These are phyloP conservation scores for Venturia effusa DNA, from an alignment of 2,329 filamentous ascomycete genomes.

Conservation along the genomic window DNA sequence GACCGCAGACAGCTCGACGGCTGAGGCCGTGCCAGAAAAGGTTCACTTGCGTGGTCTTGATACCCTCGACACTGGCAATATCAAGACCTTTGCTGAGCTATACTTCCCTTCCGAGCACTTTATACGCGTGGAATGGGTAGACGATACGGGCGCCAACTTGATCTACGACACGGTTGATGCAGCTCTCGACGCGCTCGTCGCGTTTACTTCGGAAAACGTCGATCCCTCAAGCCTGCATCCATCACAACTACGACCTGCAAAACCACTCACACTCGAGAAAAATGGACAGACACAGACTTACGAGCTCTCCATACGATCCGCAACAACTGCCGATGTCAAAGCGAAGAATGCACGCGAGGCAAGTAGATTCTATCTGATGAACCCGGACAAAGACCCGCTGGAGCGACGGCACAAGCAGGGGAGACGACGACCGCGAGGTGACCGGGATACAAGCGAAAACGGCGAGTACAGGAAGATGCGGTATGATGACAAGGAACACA, in stretches of 20 bases:
- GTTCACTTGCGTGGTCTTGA: slow-evolving; percentile 80
- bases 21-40: slow-evolving; percentile 43
- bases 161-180: slow-evolving; percentile 52
- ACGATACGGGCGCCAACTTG: slow-evolving; percentile 83
- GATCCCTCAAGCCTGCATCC: slow-evolving; percentile 42
- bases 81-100: slow-evolving; percentile 58
- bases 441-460: slow-evolving; percentile 17
- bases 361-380: slow-evolving; percentile 85
- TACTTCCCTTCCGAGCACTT: slow-evolving; percentile 47
- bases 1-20: background rate
- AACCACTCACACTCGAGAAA: slow-evolving; percentile 46
- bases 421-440: slow-evolving; percentile 36
- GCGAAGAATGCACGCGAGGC: slow-evolving; percentile 63
- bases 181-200: slow-evolving; percentile 42
- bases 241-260: slow-evolving; percentile 58
- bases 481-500: slow-evolving; percentile 33
- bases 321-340: slow-evolving; percentile 69
- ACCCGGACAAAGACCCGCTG: slow-evolving; percentile 78
- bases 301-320: slow-evolving; percentile 60
- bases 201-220: slow-evolving; percentile 33
- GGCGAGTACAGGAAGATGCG: slow-evolving; percentile 31
- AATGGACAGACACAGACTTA: slow-evolving; percentile 41
- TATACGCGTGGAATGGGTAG: slow-evolving; percentile 78
- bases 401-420: slow-evolving; percentile 54
- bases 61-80: slow-evolving; percentile 66